phyloP scores from a whole-genome alignment of 345 rosid species.

The Nasturtium officinale region DNA sequence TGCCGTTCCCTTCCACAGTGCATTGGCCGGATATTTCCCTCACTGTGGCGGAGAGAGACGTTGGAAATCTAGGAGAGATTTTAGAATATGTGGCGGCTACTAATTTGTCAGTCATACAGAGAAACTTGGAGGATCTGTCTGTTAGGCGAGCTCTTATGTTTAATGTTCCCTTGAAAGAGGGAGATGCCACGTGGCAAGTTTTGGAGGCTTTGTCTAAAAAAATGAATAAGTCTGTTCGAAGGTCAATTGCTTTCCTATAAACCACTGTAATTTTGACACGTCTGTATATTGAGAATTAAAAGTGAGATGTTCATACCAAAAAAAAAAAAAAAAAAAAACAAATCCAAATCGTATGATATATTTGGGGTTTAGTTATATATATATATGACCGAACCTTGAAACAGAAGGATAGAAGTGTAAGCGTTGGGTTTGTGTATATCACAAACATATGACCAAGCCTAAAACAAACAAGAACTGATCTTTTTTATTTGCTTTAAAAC shows the following conservation, averaged over 20 bases:
- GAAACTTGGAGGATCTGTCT: conserved; percentile 57
- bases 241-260: conserved; percentile 31
- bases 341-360: no score
- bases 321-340: no score
- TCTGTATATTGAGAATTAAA: background rate
- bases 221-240: conserved; percentile 55
- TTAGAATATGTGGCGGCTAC: conserved; percentile 79
- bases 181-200: conserved; percentile 95
- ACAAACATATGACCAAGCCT: no score
- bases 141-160: conserved; percentile 66
- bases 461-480: background rate
- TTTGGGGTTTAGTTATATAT: no score
- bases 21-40: conserved; percentile 82
- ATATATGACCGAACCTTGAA: no score
- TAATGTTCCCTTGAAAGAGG: conserved; percentile 53
- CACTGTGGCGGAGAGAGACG: conserved; percentile 82
- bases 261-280: conserved; percentile 41
- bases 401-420: no score
- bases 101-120: conserved; percentile 70
- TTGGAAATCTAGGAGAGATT: conserved; percentile 55
- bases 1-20: conserved; percentile 68
- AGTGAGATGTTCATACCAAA: background rate
- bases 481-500: background rate
- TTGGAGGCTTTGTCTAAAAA: conserved; percentile 53
- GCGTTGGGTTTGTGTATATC: no score